Conservation (phyloP, 2,329 filamentous ascomycete genomes). For the Fusarium irregulare region DNA sequence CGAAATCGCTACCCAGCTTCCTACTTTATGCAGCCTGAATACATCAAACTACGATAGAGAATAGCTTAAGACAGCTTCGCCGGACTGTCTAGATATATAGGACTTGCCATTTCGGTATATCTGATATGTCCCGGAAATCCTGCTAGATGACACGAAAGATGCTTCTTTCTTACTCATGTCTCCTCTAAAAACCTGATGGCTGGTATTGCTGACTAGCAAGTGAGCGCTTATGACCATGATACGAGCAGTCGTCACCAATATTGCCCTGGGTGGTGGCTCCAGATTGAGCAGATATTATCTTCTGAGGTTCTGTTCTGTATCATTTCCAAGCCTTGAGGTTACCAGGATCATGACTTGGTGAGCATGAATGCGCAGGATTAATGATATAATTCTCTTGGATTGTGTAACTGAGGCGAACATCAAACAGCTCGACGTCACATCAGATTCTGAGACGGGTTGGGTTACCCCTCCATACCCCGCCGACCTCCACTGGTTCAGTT, state of each 20-base stretch:
- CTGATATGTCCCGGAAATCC: not conserved
- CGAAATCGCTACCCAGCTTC: too few relatives aligned
- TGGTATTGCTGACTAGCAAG: not conserved
- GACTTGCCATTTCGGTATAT: not conserved
- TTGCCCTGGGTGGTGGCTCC: not conserved
- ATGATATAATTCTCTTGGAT: slow-evolving; percentile 14
- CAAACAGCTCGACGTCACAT: slow-evolving; percentile 28
- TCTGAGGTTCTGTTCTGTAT: too few relatives aligned
- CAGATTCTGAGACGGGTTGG: slow-evolving; percentile 18
- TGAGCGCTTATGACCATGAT: not conserved
- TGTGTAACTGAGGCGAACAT: slow-evolving; percentile 19
- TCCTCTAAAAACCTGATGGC: not conserved
- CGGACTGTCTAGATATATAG: not conserved
- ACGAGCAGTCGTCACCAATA: not conserved
- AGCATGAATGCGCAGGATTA: slow-evolving; percentile 41
- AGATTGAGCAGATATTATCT: not conserved
- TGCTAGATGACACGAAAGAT: not conserved
- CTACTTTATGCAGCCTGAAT: not conserved
- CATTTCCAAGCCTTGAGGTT: not conserved
- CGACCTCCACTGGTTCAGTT: slow-evolving; percentile 1
- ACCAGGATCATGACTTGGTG: slow-evolving; percentile 15
- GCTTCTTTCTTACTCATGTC: not conserved
- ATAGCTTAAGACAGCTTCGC: not conserved
- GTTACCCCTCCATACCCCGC: slow-evolving; percentile 34
- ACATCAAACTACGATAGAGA: not conserved